Base-by-base conservation (phyloP, 1,284 basidiomycete genomes). In the Cutaneotrichosporon cavernicola region DNA sequence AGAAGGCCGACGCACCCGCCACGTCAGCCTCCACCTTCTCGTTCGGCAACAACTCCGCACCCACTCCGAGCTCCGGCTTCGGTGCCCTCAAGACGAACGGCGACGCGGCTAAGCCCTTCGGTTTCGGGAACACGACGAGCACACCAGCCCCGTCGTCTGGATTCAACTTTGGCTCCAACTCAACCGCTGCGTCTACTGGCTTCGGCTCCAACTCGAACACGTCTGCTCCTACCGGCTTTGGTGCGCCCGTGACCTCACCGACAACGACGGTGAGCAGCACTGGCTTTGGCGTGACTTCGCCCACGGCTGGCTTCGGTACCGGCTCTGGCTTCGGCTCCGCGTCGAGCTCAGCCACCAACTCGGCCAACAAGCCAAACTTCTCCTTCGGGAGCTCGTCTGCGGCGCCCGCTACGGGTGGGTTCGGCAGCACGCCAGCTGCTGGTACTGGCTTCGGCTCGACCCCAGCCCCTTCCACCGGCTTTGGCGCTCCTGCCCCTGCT, bases 361-460 rank as follows among this genome's bases (percentile, higher is more conserved):
- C 61, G 0, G 56, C 62, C 7, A 36, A 53, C 53, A 62, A 53
- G 31, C 50, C 60, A 0, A 34, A 58, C 34, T 64, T 64, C 32
- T 49, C 59, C 21, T 61, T 65, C 30, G 63, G 63, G 22, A 11
- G 26, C n/a, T 34, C 62, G 16, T 50, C 62, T 1, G 50, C 58
- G 11, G 21, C 50, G 0, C 49, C 53, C 1, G 43, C 52, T 10
- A 16, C 36, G 14, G 21, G 30, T 30, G 46, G 46, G 36, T 60
- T 55, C 59, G 57, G 57, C 9, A 34, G 46, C 32, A 50, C 57
- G n/a, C 26, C 57, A 4, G 40, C 56, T 5, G 14, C 49, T 2
- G 26, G 46, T 31, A 32, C n/a, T 9, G 58, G 58, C 22, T 60
- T 60, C 26, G 58, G 58, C 11, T 60, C 58, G 1, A 32, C 32